Evolutionary conservation across 192 early-diverging fungal species (phyloP).

Genomic region (Coemansia sp.): DNA sequence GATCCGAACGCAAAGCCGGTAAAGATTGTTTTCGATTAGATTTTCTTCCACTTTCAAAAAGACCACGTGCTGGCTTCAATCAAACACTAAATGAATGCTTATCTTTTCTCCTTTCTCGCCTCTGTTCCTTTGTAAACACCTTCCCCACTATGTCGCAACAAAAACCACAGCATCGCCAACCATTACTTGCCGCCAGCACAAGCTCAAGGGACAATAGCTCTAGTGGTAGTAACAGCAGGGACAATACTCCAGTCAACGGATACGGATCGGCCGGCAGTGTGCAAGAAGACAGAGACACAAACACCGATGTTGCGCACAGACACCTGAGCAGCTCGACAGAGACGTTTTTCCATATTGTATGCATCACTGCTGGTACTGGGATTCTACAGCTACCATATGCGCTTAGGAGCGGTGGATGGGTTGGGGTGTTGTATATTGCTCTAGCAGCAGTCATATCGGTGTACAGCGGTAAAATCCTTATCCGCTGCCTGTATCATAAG

Average conservation of each 20-base stretch:
- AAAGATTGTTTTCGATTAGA: constrained; percentile 83
- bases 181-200: constrained; percentile 3
- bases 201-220: not conserved
- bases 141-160: constrained; percentile 3
- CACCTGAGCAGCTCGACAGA: constrained; percentile 32
- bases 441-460: constrained; percentile 67
- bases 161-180: constrained; percentile 5
- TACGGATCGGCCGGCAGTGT: constrained; percentile 6
- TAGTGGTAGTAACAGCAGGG: not conserved
- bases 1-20: constrained; percentile 79
- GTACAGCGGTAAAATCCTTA: constrained; percentile 71
- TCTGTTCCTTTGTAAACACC: not conserved
- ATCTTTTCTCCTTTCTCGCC: not conserved
- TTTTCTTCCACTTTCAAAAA: not conserved
- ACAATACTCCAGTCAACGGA: not conserved
- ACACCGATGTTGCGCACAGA: not conserved
- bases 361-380: constrained; percentile 79
- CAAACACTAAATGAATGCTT: not conserved
- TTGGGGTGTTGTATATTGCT: constrained; percentile 65
- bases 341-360: constrained; percentile 56
- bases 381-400: constrained; percentile 83
- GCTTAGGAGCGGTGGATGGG: constrained; percentile 74
- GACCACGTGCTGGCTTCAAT: not conserved
- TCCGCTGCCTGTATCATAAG: constrained; percentile 72
- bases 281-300: not conserved